Evolutionary conservation across 73 alveolate genomes (phyloP), one percentile per base, ranked within the genome.

Genomic region (Blepharisma japonicum): DNA sequence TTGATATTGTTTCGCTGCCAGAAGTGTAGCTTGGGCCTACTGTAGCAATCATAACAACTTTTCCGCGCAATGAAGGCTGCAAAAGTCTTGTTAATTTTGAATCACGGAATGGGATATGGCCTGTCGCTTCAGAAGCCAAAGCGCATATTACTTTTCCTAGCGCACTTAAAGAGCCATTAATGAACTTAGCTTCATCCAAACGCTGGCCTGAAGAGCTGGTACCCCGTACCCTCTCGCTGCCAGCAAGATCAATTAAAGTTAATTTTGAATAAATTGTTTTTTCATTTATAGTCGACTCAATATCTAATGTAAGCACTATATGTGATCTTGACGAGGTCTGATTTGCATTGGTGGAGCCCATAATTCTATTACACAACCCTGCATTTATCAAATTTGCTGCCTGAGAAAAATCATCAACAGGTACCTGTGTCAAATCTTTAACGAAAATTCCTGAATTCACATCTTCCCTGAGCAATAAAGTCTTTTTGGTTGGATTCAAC

Each of bases 131-230:
- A 67, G 96, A 99, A 21, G 99, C 95, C 79, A 98, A 85, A 45
- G 99, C 99, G 21, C 98, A 92, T 38, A 98, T 98, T 2, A 98
- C 99, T 82, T 98, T 98, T 25, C 99, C 99, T 56, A 98, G 87
- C 39, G 98, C 97, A 20, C 99, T 94, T 55, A 98, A 90, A 46
- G 99, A 92, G 89, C 96, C 90, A 84, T 98, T 98, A 83, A 98
- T 98, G 89, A 96, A 96, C 87, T 98, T 98, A 45, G 98, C 87
- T 81, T 97, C 99, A 77, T 97, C 99, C 50, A 97, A 86, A 68
- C 98, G 90, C 71, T 93, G 88, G 18, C 99, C 99, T 32, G 99
- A 92, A 0, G 97, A 96, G 21, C 99, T 99, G 67, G 99, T 96
- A 8, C 95, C 90, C 67, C 99, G 86, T 9, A 97, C 98, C 66